These are phyloP conservation scores for Geranium incanum DNA, from an alignment of 441 rosid genomes.

Conservation along the genomic window DNA sequence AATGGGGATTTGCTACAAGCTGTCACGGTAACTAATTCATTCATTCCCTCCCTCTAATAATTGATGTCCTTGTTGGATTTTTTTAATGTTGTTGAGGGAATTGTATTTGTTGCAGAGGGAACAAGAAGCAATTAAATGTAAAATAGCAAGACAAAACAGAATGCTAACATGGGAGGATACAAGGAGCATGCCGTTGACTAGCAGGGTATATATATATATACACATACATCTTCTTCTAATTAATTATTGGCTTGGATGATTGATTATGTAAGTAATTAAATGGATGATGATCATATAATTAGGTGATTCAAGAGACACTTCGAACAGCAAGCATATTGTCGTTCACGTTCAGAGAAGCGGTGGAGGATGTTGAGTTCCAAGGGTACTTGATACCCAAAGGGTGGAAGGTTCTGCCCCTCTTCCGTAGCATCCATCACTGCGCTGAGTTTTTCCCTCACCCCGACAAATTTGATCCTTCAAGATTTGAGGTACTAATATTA, in stretches of 20 bases:
- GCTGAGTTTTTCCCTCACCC: slow-evolving; percentile 73
- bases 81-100: background rate
- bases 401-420: slow-evolving; percentile 93
- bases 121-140: slow-evolving; percentile 45
- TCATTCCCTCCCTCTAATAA: no score
- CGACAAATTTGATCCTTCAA: slow-evolving; percentile 71
- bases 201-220: slow-evolving; percentile 34
- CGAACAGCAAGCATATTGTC: slow-evolving; percentile 79
- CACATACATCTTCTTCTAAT: no score
- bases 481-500: slow-evolving; percentile 60
- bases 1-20: slow-evolving; percentile 45
- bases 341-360: slow-evolving; percentile 87
- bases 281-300: background rate
- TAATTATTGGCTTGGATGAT: no score
- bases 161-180: slow-evolving; percentile 83
- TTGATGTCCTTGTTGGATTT: background rate
- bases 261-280: no score
- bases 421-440: slow-evolving; percentile 71
- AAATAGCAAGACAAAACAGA: slow-evolving; percentile 42
- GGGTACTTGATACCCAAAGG: slow-evolving; percentile 81
- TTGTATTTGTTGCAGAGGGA: slow-evolving; percentile 38
- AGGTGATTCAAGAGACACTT: slow-evolving; percentile 93
- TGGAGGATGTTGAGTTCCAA: slow-evolving; percentile 65
- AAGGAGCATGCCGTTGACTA: slow-evolving; percentile 73
- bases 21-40: slow-evolving; percentile 39